Base-by-base conservation (phyloP, 495 filamentous ascomycete genomes). In the Geopyxis carbonaria region DNA sequence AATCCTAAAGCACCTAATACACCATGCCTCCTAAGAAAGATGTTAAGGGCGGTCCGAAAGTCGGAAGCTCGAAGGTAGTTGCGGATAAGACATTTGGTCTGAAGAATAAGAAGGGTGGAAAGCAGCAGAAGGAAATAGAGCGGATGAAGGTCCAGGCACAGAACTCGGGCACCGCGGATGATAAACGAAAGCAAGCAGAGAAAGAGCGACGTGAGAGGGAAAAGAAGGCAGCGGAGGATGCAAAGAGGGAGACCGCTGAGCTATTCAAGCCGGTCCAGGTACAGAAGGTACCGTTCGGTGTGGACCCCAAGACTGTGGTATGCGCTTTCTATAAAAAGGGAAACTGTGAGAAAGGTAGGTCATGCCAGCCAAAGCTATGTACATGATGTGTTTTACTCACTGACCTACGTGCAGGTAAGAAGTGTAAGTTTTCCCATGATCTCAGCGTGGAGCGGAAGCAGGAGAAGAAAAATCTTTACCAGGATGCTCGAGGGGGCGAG, bases 61-160 rank as follows among this genome's bases (percentile, higher is more conserved):
- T 75, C 48, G 68, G 73, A 27, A 60, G 70, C 35, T 54, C 65
- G 31, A 84, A 84, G 59, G 44, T 64, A 10, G 78, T 83, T 43
- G 83, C 86, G 39, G 89, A 97, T 67, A 91, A 89, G 69, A 93
- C 89, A 38, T 97, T 97, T 68, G 89, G 89, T 48, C 92, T 97
- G 86, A 97, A 97, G 67, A 97, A 97, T 71, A 95, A 99, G 75
- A 94, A 93, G 73, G 89, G 89, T 46, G 75, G 71, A 35, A 75
- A 70, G 32, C 85, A 82, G 43, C 81, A 93, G 65, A 89, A 76
- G 55, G 71, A 80, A 43, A 95, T 99, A 43, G 77, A 78, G 40
- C 76, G 79, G 48, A 63, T 97, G 44, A 61, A 78, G 49, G 68
- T 73, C 25, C 75, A 83, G 54, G 71, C 72, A 36, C 68, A 74